Conservation (phyloP, 2,329 filamentous ascomycete species). For the Exserohilum turcica region DNA sequence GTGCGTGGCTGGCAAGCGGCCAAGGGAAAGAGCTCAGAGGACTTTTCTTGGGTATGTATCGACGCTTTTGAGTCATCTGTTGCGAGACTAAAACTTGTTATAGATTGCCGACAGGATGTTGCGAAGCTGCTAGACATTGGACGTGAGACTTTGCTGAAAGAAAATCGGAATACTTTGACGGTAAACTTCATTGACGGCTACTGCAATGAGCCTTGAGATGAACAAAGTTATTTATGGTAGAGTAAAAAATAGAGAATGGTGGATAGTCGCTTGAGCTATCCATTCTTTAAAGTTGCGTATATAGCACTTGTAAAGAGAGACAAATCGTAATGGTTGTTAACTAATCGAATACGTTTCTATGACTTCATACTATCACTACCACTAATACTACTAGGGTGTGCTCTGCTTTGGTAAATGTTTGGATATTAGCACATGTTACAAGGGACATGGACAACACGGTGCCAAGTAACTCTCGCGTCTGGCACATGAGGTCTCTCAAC, state of each 20-base stretch:
- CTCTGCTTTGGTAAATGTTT: too few species aligned
- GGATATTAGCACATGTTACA: too few species aligned
- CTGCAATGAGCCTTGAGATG: constrained; percentile 33
- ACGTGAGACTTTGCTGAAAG: constrained; percentile 32
- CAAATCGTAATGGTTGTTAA: too few species aligned
- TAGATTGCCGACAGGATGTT: constrained; percentile 41
- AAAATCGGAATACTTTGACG: constrained; percentile 34
- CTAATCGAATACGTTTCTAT: too few species aligned
- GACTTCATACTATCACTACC: too few species aligned
- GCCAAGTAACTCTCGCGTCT: too few species aligned
- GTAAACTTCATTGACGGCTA: constrained; percentile 42
- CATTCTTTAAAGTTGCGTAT: too few species aligned
- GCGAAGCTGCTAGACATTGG: constrained; percentile 28
- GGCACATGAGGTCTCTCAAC: too few species aligned
- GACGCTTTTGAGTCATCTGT: accelerated
- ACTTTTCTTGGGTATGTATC: constrained; percentile 30
- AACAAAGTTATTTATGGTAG: not conserved
- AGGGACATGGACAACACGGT: too few species aligned
- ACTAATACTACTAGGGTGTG: too few species aligned
- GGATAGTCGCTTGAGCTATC: too few species aligned
- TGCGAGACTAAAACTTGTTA: not conserved
- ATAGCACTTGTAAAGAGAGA: too few species aligned
- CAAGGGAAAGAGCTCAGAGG: constrained; percentile 37
- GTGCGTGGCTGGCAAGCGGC: constrained; percentile 36
- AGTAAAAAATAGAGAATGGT: not conserved